Base-by-base conservation (phyloP, 805 yeast genomes). In the Candida awuae region DNA sequence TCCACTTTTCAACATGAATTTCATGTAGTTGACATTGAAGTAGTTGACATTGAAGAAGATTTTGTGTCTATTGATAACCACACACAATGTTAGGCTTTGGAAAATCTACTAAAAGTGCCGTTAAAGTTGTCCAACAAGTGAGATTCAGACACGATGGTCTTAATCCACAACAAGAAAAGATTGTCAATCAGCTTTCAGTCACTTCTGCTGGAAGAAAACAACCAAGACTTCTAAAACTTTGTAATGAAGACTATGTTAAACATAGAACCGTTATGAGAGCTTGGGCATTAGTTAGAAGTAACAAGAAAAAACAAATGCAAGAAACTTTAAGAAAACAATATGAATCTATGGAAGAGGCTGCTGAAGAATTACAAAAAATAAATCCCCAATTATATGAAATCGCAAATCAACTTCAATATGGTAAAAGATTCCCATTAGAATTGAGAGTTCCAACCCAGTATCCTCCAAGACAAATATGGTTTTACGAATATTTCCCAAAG, bases 401-500 rank as follows among this genome's bases (percentile, higher is more conserved):
- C 23, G 94, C 95, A 9, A 79, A 75, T 50, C 58, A 59, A 22
- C 62, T 66, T 35, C 80, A 81, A 48, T 59, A 59, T 32, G 67
- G 68, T 42, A 72, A 73, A 49, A 67, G 86, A 52, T 87, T 84
- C 59, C 90, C 95, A 5, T 63, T 84, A 51, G 96, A 90, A 54
- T 58, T 85, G 58, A 76, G 92, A 54, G 77, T 84, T 8, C 98
- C 98, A 16, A 82, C 94, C 1, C 90, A 87, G 40, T 84, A 68
- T 45, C 98, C 98, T 12, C 83, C 97, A 15, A 76, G 74, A 52
- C 70, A 72, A 44, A 68, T 83, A 15, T 88, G 97, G 97, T 76
- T 77, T 41, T 73, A 73, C 52, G 73, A 77, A n/a, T 66, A 62
- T 38, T 48, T 48, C 17, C 61, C 65, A 30, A 45, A 51, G 28